Percentiles rank a stretch among this genome's conserved stretches.
Evolutionary conservation across 2,329 filamentous ascomycete genomes (phyloP).

Genomic region (Hirsutella minnesotensis): DNA sequence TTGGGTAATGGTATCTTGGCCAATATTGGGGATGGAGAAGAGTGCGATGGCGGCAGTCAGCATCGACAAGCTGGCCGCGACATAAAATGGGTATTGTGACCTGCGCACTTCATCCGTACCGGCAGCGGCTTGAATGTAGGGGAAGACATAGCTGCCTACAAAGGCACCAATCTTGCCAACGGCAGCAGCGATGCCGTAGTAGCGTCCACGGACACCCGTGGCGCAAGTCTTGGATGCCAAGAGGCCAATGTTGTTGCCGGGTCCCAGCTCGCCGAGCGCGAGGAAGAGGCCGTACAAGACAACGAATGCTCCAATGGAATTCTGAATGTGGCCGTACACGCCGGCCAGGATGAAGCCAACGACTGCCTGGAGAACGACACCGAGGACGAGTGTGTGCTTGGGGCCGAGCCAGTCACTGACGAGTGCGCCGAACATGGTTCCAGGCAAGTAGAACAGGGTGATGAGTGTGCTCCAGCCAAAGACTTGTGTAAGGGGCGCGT

Average conservation of each 20-base stretch:
- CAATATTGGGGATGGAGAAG: slow-evolving; percentile 62
- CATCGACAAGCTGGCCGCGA: slow-evolving; percentile 68
- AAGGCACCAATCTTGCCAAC: slow-evolving; percentile 73
- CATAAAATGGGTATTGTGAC: slow-evolving; percentile 83
- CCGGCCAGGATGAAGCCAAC: slow-evolving; percentile 86
- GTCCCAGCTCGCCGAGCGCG: slow-evolving; percentile 46
- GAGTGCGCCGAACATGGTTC: slow-evolving; percentile 66
- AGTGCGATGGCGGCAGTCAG: slow-evolving; percentile 49
- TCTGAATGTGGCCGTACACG: slow-evolving; percentile 58
- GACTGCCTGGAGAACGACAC: slow-evolving; percentile 60
- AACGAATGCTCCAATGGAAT: slow-evolving; percentile 26
- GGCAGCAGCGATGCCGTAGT: slow-evolving; percentile 61
- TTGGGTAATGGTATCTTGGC: slow-evolving; percentile 70
- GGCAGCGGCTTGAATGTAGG: slow-evolving; percentile 54
- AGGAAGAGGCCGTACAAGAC: slow-evolving; percentile 26
- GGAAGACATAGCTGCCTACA: slow-evolving; percentile 73
- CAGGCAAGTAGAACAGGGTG: slow-evolving; percentile 82
- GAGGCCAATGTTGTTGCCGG: slow-evolving; percentile 85
- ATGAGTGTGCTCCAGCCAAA: slow-evolving; percentile 86
- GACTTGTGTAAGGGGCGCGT: slow-evolving; percentile 56
- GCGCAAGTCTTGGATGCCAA: slow-evolving; percentile 80
- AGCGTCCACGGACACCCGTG: slow-evolving; percentile 70
- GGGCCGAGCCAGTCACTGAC: slow-evolving; percentile 71
- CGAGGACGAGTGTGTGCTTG: slow-evolving; percentile 57
- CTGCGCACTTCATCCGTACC: slow-evolving; percentile 38